Percentiles rank a stretch among this genome's conserved stretches.
Conservation (phyloP, 1,139 yeast genomes). For the Suhomyces terraborum region DNA sequence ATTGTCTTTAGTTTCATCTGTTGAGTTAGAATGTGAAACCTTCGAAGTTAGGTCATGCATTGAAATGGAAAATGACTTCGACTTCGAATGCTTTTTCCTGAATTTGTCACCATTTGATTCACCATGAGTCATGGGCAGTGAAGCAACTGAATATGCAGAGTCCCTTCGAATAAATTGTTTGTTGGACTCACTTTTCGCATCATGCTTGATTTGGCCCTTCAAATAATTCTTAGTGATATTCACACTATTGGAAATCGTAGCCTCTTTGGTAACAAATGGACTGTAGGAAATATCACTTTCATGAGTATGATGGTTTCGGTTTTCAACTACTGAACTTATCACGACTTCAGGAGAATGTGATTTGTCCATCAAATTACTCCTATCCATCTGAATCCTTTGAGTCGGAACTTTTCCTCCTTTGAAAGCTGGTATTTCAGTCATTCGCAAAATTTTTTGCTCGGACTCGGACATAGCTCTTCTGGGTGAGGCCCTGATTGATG, state of each 20-base stretch:
- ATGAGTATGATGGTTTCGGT: background rate
- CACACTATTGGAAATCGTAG: background rate
- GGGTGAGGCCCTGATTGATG: slow-evolving; percentile 20
- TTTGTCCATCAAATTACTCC: background rate
- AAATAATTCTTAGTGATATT: background rate
- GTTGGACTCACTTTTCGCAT: too few relatives aligned
- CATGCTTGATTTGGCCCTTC: too few relatives aligned
- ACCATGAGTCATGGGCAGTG: slow-evolving; percentile 11
- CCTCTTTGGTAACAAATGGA: background rate
- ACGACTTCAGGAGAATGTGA: background rate
- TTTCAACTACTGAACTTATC: background rate
- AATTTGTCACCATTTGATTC: background rate
- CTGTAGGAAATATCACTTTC: background rate
- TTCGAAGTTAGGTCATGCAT: slow-evolving; percentile 20
- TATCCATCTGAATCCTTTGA: background rate
- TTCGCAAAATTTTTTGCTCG: slow-evolving; percentile 31
- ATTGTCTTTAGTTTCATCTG: slow-evolving; percentile 9
- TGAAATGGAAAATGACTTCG: slow-evolving; percentile 22
- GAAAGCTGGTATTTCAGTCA: slow-evolving; percentile 35
- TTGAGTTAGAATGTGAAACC: slow-evolving; percentile 10
- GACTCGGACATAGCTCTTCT: slow-evolving; percentile 33
- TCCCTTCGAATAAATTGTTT: slow-evolving; percentile 13
- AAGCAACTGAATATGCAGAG: slow-evolving; percentile 16
- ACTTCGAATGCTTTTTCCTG: slow-evolving; percentile 18
- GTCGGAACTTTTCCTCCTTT: slow-evolving; percentile 9